Evolutionary conservation across 2,329 filamentous ascomycete species (phyloP).

Genomic region (Fusarium redolens): DNA sequence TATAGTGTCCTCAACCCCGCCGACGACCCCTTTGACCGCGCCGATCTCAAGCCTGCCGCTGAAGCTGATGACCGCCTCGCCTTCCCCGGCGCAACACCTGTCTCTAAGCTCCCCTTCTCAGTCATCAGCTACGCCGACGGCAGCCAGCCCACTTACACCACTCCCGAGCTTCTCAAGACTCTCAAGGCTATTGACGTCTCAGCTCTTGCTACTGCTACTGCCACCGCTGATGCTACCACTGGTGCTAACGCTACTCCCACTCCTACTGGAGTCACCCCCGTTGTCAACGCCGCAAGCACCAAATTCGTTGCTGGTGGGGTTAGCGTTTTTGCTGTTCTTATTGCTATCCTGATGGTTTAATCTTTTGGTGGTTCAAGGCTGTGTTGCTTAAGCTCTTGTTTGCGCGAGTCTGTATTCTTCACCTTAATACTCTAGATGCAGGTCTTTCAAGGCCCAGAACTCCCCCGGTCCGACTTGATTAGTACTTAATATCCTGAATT

Average conservation of each 20-base stretch:
- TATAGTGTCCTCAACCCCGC: slow-evolving; percentile 44
- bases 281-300: slow-evolving; percentile 20
- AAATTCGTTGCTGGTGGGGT: slow-evolving; percentile 21
- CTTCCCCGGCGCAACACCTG: slow-evolving; percentile 41
- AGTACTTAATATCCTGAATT: slow-evolving; percentile 5
- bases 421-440: neutral
- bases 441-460: neutral
- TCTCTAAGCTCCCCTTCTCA: slow-evolving; percentile 44
- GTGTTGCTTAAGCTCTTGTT: neutral
- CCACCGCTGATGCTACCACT: neutral
- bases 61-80: slow-evolving; percentile 42
- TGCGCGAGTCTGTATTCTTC: neutral
- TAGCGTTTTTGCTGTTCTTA: slow-evolving; percentile 5
- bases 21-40: slow-evolving; percentile 40
- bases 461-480: neutral
- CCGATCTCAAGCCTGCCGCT: slow-evolving; percentile 36
- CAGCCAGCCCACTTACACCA: slow-evolving; percentile 39
- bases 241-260: neutral
- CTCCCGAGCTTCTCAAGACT: slow-evolving; percentile 44
- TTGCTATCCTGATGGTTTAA: slow-evolving; percentile 21
- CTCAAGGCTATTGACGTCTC: slow-evolving; percentile 37
- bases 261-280: slow-evolving; percentile 7
- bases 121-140: slow-evolving; percentile 40
- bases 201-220: slow-evolving; percentile 11
- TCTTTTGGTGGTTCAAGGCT: neutral